These are phyloP conservation scores for Candida nonsorbophila DNA, from an alignment of 805 yeast species.

Conservation along the genomic window DNA sequence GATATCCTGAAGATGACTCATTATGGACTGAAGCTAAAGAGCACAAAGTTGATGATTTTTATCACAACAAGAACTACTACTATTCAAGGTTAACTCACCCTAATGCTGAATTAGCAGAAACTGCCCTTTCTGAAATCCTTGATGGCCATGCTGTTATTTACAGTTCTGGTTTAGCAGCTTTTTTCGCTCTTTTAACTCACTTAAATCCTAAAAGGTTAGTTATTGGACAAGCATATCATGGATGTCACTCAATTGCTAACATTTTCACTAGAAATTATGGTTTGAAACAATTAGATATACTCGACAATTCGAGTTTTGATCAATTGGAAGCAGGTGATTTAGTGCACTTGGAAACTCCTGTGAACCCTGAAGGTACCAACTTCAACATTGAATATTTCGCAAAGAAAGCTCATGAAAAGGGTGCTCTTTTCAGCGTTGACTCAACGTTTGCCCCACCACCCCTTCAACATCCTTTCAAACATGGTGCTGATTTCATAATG, in stretches of 20 bases:
- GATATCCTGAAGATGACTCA: constrained; percentile 56
- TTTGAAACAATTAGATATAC: constrained; percentile 32
- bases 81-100: constrained; percentile 80
- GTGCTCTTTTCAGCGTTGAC: constrained; percentile 71
- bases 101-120: constrained; percentile 62
- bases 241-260: constrained; percentile 67
- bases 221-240: constrained; percentile 81
- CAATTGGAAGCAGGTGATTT: constrained; percentile 63
- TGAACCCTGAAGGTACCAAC: constrained; percentile 74
- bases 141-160: constrained; percentile 66
- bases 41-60: constrained; percentile 30
- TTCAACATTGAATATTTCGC: constrained; percentile 61
- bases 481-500: constrained; percentile 84
- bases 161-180: constrained; percentile 78
- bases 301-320: constrained; percentile 32
- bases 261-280: constrained; percentile 60
- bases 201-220: constrained; percentile 70
- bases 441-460: constrained; percentile 96
- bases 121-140: constrained; percentile 53
- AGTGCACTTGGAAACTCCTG: constrained; percentile 82
- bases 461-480: constrained; percentile 69
- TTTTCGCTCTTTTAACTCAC: constrained; percentile 65
- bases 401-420: constrained; percentile 66
- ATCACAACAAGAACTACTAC: constrained; percentile 5
- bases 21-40: constrained; percentile 58